A percentile compares a stretch with the other conserved stretches of the same genome.
Evolutionary conservation across 495 filamentous ascomycete genomes (phyloP).

Genomic region (Penicillium taxi): DNA sequence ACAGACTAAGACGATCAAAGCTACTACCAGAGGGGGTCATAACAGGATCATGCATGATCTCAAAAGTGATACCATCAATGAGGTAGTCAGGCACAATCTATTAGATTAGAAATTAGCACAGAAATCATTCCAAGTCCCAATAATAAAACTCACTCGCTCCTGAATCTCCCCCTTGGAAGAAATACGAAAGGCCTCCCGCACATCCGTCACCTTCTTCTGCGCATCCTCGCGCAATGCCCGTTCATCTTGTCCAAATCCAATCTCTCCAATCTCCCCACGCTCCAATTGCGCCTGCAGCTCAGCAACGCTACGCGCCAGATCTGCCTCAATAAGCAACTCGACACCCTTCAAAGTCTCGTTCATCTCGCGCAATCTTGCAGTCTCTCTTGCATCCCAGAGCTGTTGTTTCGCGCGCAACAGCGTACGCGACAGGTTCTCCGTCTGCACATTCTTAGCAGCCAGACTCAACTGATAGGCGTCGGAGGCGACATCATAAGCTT

Average conservation of each 20-base stretch:
- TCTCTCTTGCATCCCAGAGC: slow-evolving; percentile 41
- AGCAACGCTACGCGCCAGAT: slow-evolving; percentile 49
- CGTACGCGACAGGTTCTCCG: slow-evolving; percentile 54
- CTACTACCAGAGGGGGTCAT: slow-evolving; percentile 80
- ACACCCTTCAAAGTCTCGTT: slow-evolving; percentile 38
- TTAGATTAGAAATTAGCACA: slow-evolving; percentile 6
- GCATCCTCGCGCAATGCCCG: slow-evolving; percentile 40
- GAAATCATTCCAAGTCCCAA: background rate
- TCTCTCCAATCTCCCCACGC: slow-evolving; percentile 39
- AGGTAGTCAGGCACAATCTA: slow-evolving; percentile 76
- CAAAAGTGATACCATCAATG: slow-evolving; percentile 84
- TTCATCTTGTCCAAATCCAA: slow-evolving; percentile 36
- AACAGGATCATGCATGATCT: slow-evolving; percentile 88
- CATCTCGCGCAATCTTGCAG: slow-evolving; percentile 39
- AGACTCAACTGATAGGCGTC: slow-evolving; percentile 68
- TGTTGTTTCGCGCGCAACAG: slow-evolving; percentile 76
- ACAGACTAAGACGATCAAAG: slow-evolving; percentile 81
- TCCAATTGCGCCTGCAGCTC: slow-evolving; percentile 36
- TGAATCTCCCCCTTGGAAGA: slow-evolving; percentile 53
- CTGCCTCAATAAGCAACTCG: slow-evolving; percentile 43
- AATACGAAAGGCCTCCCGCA: slow-evolving; percentile 36
- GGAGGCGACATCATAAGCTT: slow-evolving; percentile 63
- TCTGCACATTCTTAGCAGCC: slow-evolving; percentile 47
- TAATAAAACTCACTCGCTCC: slow-evolving; percentile 42
- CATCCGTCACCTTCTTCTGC: slow-evolving; percentile 42